These are phyloP conservation scores for Nigrospora osmanthi DNA, from an alignment of 2,329 filamentous ascomycete species.

Conservation along the genomic window DNA sequence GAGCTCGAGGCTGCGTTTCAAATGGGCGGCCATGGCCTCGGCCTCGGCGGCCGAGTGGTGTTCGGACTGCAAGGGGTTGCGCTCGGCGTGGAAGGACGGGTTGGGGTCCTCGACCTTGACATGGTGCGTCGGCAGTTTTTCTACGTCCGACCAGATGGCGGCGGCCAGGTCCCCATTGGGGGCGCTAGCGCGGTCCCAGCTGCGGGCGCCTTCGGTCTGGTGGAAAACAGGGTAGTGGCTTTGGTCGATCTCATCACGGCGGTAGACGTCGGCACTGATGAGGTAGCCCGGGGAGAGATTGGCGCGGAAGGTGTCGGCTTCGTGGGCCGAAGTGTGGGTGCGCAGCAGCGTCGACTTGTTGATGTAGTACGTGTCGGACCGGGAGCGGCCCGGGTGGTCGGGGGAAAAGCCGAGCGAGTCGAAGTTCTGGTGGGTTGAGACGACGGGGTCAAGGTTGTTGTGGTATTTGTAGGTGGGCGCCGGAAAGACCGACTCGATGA, in stretches of 20 bases:
- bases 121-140: slow-evolving; percentile 62
- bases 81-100: slow-evolving; percentile 65
- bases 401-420: slow-evolving; percentile 88
- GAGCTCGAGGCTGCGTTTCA: slow-evolving; percentile 82
- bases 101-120: slow-evolving; percentile 79
- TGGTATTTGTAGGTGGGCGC: slow-evolving; percentile 65
- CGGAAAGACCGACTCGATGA: slow-evolving; percentile 87
- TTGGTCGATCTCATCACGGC: slow-evolving; percentile 87
- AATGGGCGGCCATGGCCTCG: slow-evolving; percentile 72
- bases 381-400: slow-evolving; percentile 80
- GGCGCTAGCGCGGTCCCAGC: slow-evolving; percentile 69
- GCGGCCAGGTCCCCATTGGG: slow-evolving; percentile 51
- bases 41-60: slow-evolving; percentile 70
- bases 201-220: slow-evolving; percentile 92
- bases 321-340: slow-evolving; percentile 92
- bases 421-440: slow-evolving; percentile 82
- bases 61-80: slow-evolving; percentile 72
- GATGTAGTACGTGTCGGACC: slow-evolving; percentile 93
- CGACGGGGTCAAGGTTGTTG: slow-evolving; percentile 74
- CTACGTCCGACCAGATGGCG: slow-evolving; percentile 63
- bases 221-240: slow-evolving; percentile 97
- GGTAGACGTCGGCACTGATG: slow-evolving; percentile 90
- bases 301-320: slow-evolving; percentile 70
- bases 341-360: slow-evolving; percentile 77
- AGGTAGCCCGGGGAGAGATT: slow-evolving; percentile 74